Conservation (phyloP, 768 basidiomycete species). For the Cyclocybe cylindracea region DNA sequence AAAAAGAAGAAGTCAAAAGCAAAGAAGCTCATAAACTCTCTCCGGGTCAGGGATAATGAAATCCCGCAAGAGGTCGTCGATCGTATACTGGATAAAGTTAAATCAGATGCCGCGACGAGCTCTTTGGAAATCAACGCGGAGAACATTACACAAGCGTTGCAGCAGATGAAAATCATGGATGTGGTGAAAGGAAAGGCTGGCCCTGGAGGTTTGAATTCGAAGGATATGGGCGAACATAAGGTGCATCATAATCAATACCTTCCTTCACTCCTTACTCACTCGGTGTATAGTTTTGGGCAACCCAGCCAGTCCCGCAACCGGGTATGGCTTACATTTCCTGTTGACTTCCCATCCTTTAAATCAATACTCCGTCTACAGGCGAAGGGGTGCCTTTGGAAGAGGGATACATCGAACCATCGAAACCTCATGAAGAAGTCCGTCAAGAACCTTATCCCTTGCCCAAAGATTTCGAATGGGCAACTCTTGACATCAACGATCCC, state of each 20-base stretch:
- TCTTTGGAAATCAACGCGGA: constrained; percentile 56
- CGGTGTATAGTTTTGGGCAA: constrained; percentile 83
- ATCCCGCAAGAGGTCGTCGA: constrained; percentile 67
- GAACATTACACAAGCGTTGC: constrained; percentile 66
- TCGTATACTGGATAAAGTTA: constrained; percentile 65
- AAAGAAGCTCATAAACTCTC: constrained; percentile 48
- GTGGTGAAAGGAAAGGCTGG: constrained; percentile 81
- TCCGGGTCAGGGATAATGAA: constrained; percentile 45
- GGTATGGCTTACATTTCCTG: constrained; percentile 38
- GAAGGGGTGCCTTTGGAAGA: constrained; percentile 70
- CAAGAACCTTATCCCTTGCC: constrained; percentile 89
- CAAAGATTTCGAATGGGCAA: constrained; percentile 91
- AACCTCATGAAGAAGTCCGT: constrained; percentile 74
- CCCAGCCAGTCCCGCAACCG: constrained; percentile 94
- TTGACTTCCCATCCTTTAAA: neutral
- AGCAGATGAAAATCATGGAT: constrained; percentile 84
- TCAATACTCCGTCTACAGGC: constrained; percentile 36
- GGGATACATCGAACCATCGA: constrained; percentile 87
- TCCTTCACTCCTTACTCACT: neutral
- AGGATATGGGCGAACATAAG: constrained; percentile 88
- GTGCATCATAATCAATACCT: constrained; percentile 38
- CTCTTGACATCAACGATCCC: constrained; percentile 75
- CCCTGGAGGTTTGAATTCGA: constrained; percentile 71
- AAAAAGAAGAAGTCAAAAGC: constrained; percentile 88
- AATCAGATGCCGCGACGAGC: constrained; percentile 51